These are phyloP conservation scores for Clonostachys rosea DNA, from an alignment of 2,329 filamentous ascomycete genomes.

Conservation along the genomic window DNA sequence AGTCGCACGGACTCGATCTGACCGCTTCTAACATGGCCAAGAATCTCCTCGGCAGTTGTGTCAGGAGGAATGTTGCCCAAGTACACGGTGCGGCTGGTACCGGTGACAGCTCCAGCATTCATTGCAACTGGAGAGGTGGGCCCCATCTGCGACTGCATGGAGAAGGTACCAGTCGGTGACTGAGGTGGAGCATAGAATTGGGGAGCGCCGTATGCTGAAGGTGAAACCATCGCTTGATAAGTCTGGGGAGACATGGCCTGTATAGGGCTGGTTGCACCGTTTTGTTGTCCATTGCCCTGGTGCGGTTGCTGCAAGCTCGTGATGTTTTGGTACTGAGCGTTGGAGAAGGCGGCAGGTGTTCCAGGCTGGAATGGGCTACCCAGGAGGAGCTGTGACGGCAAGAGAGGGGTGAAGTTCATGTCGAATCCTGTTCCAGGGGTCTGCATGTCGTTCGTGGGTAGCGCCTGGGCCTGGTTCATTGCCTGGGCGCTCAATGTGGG, in stretches of 20 bases:
- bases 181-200: conserved; percentile 82
- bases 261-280: conserved; percentile 62
- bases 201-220: conserved; percentile 75
- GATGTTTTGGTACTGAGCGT: conserved; percentile 86
- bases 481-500: conserved; percentile 87
- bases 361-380: conserved; percentile 97
- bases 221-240: conserved; percentile 82
- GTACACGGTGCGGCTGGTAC: conserved; percentile 94
- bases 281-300: conserved; percentile 46
- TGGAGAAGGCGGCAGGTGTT: conserved; percentile 83
- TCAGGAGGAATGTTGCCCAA: conserved; percentile 98
- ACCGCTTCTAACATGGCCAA: conserved; percentile 92
- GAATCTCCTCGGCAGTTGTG: conserved; percentile 92
- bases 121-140: conserved; percentile 73
- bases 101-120: conserved; percentile 75
- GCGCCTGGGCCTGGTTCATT: conserved; percentile 37
- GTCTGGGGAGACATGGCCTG: conserved; percentile 78
- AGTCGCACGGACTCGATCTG: conserved; percentile 99
- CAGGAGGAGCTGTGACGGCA: conserved; percentile 90
- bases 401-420: conserved; percentile 96
- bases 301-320: conserved; percentile 48
- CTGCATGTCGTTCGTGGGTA: conserved; percentile 62
- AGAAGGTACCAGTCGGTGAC: conserved; percentile 77
- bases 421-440: conserved; percentile 88
- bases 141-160: conserved; percentile 48